Evolutionary conservation across 2,329 filamentous ascomycete species (phyloP).

Genomic region (Botryotinia narcissicola): DNA sequence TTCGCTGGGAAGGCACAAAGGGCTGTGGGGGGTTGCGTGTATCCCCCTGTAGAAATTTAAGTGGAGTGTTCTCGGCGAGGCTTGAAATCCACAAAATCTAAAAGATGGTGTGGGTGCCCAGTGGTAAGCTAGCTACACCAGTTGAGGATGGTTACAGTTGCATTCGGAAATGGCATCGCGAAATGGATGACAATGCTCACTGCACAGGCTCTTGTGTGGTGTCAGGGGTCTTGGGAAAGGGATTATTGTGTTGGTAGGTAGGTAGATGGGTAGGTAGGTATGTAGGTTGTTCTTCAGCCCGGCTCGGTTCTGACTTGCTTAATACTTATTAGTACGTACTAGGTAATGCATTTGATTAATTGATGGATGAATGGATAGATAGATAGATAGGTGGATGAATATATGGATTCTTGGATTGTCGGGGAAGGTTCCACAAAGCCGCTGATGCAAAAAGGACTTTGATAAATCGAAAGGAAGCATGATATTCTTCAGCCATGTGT

Average conservation of each 20-base stretch:
- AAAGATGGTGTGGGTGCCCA: background rate
- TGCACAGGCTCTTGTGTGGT: slow-evolving; percentile 9
- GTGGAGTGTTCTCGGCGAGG: slow-evolving; percentile 12
- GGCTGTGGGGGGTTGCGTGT: slow-evolving; percentile 16
- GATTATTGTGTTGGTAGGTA: slow-evolving; percentile 7
- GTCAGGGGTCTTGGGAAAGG: slow-evolving; percentile 12
- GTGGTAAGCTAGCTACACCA: background rate
- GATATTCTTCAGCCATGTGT: background rate
- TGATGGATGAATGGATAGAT: background rate
- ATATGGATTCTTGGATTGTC: background rate
- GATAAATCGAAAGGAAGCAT: background rate
- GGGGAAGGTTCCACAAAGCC: background rate
- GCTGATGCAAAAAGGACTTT: background rate
- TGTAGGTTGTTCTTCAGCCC: slow-evolving; percentile 10
- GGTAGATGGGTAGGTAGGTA: background rate
- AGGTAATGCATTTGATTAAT: background rate
- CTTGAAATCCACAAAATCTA: slow-evolving; percentile 9
- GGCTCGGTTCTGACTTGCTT: slow-evolving; percentile 5
- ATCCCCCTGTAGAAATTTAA: background rate
- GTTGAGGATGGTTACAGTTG: slow-evolving; percentile 19
- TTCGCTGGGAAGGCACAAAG: background rate
- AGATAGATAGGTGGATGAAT: background rate
- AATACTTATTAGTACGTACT: background rate
- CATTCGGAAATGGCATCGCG: slow-evolving; percentile 20
- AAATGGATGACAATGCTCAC: slow-evolving; percentile 16